These are phyloP conservation scores for Amaranthus cruentus DNA, from an alignment of 148 eudicot genomes.

Conservation along the genomic window DNA sequence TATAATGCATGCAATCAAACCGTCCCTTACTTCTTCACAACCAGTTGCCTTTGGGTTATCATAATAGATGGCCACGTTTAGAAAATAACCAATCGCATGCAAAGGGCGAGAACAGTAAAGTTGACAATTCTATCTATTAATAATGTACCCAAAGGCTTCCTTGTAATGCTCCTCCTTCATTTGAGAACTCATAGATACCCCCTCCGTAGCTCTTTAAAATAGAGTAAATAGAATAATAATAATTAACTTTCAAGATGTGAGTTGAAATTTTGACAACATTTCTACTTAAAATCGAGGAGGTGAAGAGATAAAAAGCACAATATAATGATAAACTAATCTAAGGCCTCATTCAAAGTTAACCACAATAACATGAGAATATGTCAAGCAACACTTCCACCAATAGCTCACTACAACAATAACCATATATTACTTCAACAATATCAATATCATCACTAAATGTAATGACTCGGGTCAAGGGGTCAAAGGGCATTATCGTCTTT, in stretches of 20 bases:
- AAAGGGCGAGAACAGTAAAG: neutral
- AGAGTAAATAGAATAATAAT: too few relatives aligned
- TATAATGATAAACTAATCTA: too few relatives aligned
- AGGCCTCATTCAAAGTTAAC: too few relatives aligned
- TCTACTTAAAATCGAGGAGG: too few relatives aligned
- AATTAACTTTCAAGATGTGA: neutral
- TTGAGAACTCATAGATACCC: neutral
- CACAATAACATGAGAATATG: too few relatives aligned
- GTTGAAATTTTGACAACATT: neutral
- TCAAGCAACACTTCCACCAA: too few relatives aligned
- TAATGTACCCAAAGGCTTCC: conserved; percentile 1
- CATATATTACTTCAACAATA: too few relatives aligned
- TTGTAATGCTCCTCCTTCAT: neutral
- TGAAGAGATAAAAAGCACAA: too few relatives aligned
- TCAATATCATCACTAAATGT: too few relatives aligned
- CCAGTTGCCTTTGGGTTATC: neutral
- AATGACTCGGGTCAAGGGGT: too few relatives aligned
- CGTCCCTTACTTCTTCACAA: neutral
- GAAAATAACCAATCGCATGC: neutral
- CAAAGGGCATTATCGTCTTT: too few relatives aligned
- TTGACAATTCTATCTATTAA: conserved; percentile 4
- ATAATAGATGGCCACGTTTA: neutral
- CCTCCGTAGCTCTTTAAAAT: conserved; percentile 6
- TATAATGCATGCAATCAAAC: neutral
- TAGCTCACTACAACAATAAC: too few relatives aligned